Evolutionary conservation across 352 stramenopile genomes (phyloP), one percentile per base, ranked within the genome.

Genomic region (Pythium rhizo-oryzae): DNA sequence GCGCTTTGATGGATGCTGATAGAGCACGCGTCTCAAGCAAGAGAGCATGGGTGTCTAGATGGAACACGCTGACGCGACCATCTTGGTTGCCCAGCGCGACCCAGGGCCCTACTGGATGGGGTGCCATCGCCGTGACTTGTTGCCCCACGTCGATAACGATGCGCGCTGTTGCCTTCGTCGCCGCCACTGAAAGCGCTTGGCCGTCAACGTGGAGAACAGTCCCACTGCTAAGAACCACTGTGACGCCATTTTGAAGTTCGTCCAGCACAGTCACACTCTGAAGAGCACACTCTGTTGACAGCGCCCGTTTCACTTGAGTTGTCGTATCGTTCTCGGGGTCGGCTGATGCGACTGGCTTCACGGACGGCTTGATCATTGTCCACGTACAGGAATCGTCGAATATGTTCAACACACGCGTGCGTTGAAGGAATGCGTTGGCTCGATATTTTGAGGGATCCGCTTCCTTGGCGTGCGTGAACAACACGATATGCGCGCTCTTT

Each of bases 61-160:
- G 77, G 67, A 74, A 82, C 18, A 89, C 62, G 46, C 59, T 72
- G 11, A 91, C 55, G 2, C 60, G 64, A 4, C 79, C 79, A 33
- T 75, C 71, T 5, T 66, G 39, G 54, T 75, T 75, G 23, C 82
- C 82, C 43, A 82, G 70, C 0, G 78, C 84, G 50, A 86, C 72
- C 39, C 64, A 62, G 8, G 39, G 58, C 12, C 69, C 69, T 4
- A 25, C 0, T 6, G 57, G 52, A 47, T 74, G 64, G 23, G 70
- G 18, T 4, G 33, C 63, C 1, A 71, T 46, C 9, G 55, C 33
- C 1, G 53, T 62, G 1, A 77, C 58, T 2, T 65, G 54, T 8
- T 57, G 41, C 6, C 69, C 69, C 28, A 57, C 25, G 47, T 75
- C 62, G 18, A 75, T 23, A 19, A 75, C 46, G 0, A 75, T 50